Evolutionary conservation across 768 basidiomycete genomes (phyloP).

Genomic region (Mycena amicta): DNA sequence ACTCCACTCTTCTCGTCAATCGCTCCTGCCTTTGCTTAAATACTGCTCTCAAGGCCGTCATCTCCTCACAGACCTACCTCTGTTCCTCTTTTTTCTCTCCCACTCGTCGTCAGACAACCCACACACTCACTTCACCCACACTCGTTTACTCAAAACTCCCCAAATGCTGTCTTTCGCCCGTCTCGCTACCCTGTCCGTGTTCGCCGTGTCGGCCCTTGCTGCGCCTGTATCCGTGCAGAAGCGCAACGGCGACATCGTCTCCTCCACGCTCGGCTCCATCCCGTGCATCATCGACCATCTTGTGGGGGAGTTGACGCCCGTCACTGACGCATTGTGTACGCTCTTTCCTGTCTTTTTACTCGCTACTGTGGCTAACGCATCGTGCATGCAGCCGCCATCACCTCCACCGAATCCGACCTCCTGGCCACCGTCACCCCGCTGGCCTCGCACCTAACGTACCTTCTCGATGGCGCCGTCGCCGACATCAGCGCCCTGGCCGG

Average conservation of each 20-base stretch:
- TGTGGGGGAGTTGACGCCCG: slow-evolving; percentile 4
- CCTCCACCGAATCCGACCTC: slow-evolving; percentile 9
- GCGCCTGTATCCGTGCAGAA: slow-evolving; percentile 6
- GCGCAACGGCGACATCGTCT: background rate
- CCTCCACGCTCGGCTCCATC: background rate
- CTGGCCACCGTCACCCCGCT: slow-evolving; percentile 7
- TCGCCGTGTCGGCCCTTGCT: slow-evolving; percentile 15
- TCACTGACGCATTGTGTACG: slow-evolving; percentile 14
- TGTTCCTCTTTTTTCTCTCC: background rate
- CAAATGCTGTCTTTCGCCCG: slow-evolving; percentile 20
- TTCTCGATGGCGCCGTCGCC: slow-evolving; percentile 2
- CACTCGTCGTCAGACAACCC: background rate
- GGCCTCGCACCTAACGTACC: background rate
- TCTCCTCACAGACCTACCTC: too few relatives aligned
- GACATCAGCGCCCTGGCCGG: slow-evolving; percentile 15
- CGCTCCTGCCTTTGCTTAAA: too few relatives aligned
- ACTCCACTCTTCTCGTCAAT: too few relatives aligned
- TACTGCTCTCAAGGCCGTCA: too few relatives aligned
- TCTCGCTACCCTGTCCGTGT: slow-evolving; percentile 11
- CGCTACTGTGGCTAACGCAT: too few relatives aligned
- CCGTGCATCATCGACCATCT: slow-evolving; percentile 14
- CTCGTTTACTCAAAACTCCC: slow-evolving; percentile 17
- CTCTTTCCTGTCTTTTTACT: background rate
- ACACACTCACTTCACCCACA: slow-evolving; percentile 2
- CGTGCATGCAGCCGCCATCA: slow-evolving; percentile 14